Percentiles rank a stretch among this genome's conserved stretches.
These are phyloP conservation scores for Talaromyces marneffei DNA, from an alignment of 2,329 filamentous ascomycete species.

Conservation along the genomic window DNA sequence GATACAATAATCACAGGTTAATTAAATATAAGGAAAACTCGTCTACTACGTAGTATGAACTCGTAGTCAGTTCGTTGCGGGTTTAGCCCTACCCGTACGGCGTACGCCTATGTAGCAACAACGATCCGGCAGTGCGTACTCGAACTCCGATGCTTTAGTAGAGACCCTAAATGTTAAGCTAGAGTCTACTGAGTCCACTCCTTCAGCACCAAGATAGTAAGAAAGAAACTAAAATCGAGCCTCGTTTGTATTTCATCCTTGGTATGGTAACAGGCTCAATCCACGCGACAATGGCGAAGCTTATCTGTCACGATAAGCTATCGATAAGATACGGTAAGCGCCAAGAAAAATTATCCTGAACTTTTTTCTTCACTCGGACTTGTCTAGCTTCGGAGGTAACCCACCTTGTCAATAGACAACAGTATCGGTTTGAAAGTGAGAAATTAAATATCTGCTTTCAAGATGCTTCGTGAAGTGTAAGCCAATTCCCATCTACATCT, in stretches of 20 bases:
- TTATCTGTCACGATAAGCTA: conserved; percentile 8
- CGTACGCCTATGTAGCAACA: too few relatives aligned
- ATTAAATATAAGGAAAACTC: background rate
- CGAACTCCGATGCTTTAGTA: too few relatives aligned
- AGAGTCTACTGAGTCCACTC: background rate
- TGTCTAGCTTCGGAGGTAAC: background rate
- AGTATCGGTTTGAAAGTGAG: background rate
- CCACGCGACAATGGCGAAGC: background rate
- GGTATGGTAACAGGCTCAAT: background rate
- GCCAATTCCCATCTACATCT: conserved; percentile 14
- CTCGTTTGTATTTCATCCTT: background rate
- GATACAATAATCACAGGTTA: background rate
- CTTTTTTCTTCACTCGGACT: conserved; percentile 5
- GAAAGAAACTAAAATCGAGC: background rate
- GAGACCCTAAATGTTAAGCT: too few relatives aligned
- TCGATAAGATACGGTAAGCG: conserved; percentile 9
- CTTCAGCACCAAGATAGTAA: background rate
- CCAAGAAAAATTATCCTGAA: conserved; percentile 8
- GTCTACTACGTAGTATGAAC: too few relatives aligned
- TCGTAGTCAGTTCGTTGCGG: background rate
- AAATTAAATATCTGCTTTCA: background rate
- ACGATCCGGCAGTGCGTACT: background rate
- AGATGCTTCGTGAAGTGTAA: conserved; percentile 43
- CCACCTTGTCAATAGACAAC: background rate
- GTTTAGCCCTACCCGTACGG: too few relatives aligned